Base-by-base conservation (phyloP, 2,329 filamentous ascomycete genomes). In the Fusarium clavum region DNA sequence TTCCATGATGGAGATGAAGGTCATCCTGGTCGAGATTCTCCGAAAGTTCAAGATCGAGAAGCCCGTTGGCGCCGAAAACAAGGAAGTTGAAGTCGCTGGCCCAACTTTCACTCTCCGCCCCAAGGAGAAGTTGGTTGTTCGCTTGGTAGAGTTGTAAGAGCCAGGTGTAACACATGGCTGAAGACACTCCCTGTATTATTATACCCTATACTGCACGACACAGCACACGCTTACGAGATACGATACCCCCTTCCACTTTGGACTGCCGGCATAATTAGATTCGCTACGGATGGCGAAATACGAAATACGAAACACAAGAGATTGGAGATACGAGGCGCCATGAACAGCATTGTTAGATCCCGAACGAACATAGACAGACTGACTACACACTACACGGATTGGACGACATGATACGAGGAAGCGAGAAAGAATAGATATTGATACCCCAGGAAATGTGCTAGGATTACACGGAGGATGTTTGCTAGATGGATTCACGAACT, bases 1-100 rank as follows among this genome's bases (percentile, higher is more conserved):
- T 30, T 74, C 80, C 1, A 60, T 79, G 49, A 61, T 82, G 53
- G 80, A 81, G 69, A 77, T 82, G 69, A 83, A 83, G 73, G 68
- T 74, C 6, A 72, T 81, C 8, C 40, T 83, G 13, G 64, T 76
- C 5, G 77, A 78, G 60, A 58, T 82, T 47, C 62, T 81, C 27
- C 64, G 67, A 5, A 71, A 70, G 24, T 82, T 80, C 61, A 61
- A 61, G 18, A 74, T 81, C 25, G 67, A 77, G 30, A 64, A 57
- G 32, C 72, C 65, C 14, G 20, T 56, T 20, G 66, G 69, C 8
- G 59, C 41, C 8, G 65, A 68, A 24, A 60, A 62, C 4, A 72
- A 71, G 27, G 43, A 44, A 3, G 68, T 76, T 44, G 67, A 71
- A 67, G 61, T 77, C 34, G 70, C 58, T 41, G 64, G 67, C 27